phyloP scores from a whole-genome alignment of 192 early-diverging fungal genomes.

The Podila minutissima region DNA sequence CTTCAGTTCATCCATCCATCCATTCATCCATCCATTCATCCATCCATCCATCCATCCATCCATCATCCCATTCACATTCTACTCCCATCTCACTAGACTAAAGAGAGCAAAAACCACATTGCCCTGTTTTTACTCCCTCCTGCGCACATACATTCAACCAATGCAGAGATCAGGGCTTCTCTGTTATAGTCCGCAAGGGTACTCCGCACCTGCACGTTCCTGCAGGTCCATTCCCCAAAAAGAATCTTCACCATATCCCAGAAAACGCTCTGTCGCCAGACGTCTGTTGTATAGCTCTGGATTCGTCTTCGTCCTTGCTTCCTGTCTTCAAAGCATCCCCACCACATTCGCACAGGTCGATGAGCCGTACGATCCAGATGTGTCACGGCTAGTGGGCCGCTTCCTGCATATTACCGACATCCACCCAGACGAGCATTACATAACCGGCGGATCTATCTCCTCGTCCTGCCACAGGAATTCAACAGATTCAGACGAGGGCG shows the following conservation, averaged over 20 bases:
- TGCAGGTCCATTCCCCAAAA: background rate
- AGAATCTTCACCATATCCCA: background rate
- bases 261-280: background rate
- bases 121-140: background rate
- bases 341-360: background rate
- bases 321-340: background rate
- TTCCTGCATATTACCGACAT: slow-evolving; percentile 83
- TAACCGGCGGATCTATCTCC: slow-evolving; percentile 61
- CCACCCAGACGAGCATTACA: slow-evolving; percentile 73
- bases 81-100: background rate
- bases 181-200: background rate
- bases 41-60: too few relatives aligned
- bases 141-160: background rate
- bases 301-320: background rate
- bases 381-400: slow-evolving; percentile 55
- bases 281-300: background rate
- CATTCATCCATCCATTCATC: background rate
- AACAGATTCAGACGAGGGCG: slow-evolving; percentile 20
- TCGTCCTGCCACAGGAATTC: slow-evolving; percentile 67
- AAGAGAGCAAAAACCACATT: background rate
- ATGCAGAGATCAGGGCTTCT: background rate
- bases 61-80: background rate
- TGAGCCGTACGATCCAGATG: slow-evolving; percentile 18
- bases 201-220: background rate
- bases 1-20: background rate